Base-by-base conservation (phyloP, 148 eudicot genomes). In the Rhododendron molle region DNA sequence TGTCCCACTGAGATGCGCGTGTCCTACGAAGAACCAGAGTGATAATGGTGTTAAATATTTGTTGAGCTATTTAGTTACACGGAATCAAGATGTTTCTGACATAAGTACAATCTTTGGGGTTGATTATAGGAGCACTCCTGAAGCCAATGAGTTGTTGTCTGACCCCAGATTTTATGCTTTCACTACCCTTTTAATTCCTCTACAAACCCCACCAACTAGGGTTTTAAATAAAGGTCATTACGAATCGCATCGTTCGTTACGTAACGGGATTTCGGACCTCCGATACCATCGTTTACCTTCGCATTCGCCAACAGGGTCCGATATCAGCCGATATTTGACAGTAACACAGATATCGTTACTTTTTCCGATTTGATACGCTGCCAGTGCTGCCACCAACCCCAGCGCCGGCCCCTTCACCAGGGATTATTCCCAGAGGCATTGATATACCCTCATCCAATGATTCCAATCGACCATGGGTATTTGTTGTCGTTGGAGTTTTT, bases 1-100 rank as follows among this genome's bases (percentile, higher is more conserved):
- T n/a, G 90, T 96, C 62, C 99, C 99, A 73, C 26, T 96, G 15
- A 91, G 98, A 82, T 96, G 99, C 84, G 98, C 96, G 67, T 96
- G 99, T 89, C 99, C 98, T 65, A 96, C 98, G 1, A 88, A 78
- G 83, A 90, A 85, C 23, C 99, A 95, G 78, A 86, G 82, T 62
- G 89, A 85, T 32, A 54, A 36, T 32, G 98, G 98, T 72, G 89
- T 92, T 1, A 93, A 84, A 79, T 96, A 92, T 85, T 86, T 97
- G 13, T 85, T 95, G 89, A 93, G 91, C 90, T 97, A 91, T 89
- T 88, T 92, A 1, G 52, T 92, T 46, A 65, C 90, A 46, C 26
- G 78, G 2, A 87, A 87, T 20, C 83, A 94, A 52, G 20, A 23
- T 49, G 85, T 92, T 69, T 62, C 83, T 0, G 32, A 15, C 73